A percentile compares a stretch with the other conserved stretches of the same genome.
These are phyloP conservation scores for Trichoderma simmonsii DNA, from an alignment of 2,329 filamentous ascomycete genomes.

Conservation along the genomic window DNA sequence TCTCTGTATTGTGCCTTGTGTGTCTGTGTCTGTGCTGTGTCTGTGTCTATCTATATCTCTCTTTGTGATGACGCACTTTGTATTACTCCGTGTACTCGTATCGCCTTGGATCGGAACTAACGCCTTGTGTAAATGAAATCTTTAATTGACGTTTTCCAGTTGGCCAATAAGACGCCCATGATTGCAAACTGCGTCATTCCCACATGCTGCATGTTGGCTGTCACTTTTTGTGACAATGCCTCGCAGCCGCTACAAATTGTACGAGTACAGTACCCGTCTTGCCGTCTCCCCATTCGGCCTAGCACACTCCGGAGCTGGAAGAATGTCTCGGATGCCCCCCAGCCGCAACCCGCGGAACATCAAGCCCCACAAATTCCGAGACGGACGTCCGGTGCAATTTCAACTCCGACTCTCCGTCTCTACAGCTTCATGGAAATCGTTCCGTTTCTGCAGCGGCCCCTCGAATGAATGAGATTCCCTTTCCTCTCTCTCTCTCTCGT, in stretches of 20 bases:
- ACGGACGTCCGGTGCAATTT: constrained; percentile 32
- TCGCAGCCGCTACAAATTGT: neutral
- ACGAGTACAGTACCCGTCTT: too few species aligned
- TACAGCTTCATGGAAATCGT: neutral
- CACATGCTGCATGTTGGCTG: neutral
- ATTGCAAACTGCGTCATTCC: neutral
- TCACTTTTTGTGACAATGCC: neutral
- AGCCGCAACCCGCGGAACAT: neutral
- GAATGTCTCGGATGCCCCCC: neutral
- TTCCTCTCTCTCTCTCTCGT: neutral
- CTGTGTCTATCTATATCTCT: too few species aligned
- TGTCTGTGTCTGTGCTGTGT: too few species aligned
- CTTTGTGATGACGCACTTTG: neutral
- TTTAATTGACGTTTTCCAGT: neutral
- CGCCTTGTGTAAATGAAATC: neutral
- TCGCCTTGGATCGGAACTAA: neutral
- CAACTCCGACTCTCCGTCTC: constrained; percentile 12
- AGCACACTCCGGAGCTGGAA: neutral
- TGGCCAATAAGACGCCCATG: neutral
- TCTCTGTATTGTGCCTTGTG: too few species aligned
- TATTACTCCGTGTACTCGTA: neutral
- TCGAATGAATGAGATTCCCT: neutral
- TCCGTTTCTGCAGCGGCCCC: neutral
- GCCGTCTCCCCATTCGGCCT: neutral
- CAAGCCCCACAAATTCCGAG: neutral